Conservation (phyloP, 208 protist genomes). For the Acanthamoeba culbertsoni region DNA sequence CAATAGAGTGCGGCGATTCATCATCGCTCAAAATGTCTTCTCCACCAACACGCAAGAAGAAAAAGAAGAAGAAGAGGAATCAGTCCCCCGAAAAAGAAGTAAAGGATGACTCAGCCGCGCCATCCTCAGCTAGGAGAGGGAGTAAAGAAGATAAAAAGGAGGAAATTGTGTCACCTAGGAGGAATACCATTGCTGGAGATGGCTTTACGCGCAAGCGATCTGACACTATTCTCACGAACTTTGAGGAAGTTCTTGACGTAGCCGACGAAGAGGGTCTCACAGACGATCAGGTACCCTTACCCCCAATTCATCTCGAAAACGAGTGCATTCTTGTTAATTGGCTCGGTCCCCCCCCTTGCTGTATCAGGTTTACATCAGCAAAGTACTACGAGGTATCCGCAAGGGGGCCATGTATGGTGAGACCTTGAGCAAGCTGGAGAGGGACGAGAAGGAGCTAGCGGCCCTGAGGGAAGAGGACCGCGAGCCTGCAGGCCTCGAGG, state of each 20-base stretch:
- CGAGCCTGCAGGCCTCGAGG: not conserved
- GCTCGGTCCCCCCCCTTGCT: not conserved
- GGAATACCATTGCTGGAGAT: not conserved
- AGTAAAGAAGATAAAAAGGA: not conserved
- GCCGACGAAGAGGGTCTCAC: conserved; percentile 5
- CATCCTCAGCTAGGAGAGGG: not conserved
- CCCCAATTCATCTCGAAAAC: not conserved
- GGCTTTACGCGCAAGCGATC: conserved; percentile 22
- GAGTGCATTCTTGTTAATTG: no score
- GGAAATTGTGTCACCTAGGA: not conserved
- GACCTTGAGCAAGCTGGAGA: conserved; percentile 8
- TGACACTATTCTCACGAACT: not conserved
- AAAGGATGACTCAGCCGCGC: not conserved
- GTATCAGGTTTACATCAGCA: not conserved
- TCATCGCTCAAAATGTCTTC: no score
- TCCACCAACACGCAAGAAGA: no score
- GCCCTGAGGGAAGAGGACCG: not conserved
- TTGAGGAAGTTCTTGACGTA: not conserved
- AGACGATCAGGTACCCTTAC: not conserved
- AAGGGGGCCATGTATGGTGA: conserved; percentile 36
- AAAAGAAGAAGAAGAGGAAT: not conserved
- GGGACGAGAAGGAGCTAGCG: conserved; percentile 13
- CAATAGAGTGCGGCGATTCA: not conserved
- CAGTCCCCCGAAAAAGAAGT: not conserved
- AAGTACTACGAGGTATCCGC: conserved; percentile 6